Conservation (phyloP, 2,329 filamentous ascomycete species). For the Bipolaris oryzae region DNA sequence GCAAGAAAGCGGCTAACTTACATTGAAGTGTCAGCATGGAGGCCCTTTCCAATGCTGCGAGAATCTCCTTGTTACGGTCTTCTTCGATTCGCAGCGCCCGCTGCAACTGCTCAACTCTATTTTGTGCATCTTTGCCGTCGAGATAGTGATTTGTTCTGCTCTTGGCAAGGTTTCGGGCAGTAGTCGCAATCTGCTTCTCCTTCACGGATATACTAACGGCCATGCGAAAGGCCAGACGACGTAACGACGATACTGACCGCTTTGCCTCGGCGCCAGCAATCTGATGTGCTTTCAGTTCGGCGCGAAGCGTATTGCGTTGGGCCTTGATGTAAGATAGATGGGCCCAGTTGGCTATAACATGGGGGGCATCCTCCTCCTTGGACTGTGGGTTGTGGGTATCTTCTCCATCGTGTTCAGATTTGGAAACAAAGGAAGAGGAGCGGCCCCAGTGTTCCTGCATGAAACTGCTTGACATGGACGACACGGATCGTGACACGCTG, state of each 20-base stretch:
- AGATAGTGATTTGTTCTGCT: constrained; percentile 43
- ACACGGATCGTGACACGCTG: constrained; percentile 37
- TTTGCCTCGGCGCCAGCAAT: constrained; percentile 43
- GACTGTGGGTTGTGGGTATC: constrained; percentile 19
- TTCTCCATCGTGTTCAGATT: constrained; percentile 15
- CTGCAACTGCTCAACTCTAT: constrained; percentile 42
- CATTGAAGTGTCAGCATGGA: constrained; percentile 48
- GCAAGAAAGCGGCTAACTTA: constrained; percentile 16
- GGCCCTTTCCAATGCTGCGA: constrained; percentile 45
- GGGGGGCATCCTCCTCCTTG: constrained; percentile 31
- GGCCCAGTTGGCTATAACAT: constrained; percentile 45
- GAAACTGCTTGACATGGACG: constrained; percentile 46
- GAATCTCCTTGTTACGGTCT: constrained; percentile 45
- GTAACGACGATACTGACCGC: constrained; percentile 43
- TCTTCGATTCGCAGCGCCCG: constrained; percentile 42
- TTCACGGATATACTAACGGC: constrained; percentile 49
- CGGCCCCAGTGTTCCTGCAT: constrained; percentile 36
- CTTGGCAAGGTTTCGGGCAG: constrained; percentile 39
- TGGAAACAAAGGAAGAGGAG: constrained; percentile 20
- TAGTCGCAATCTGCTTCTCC: constrained; percentile 46
- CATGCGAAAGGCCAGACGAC: constrained; percentile 47
- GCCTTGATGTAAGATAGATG: constrained; percentile 46
- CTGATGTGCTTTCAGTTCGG: constrained; percentile 43
- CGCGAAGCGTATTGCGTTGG: constrained; percentile 41
- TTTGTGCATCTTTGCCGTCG: constrained; percentile 39